Base-by-base conservation (phyloP, 1,139 yeast species). In the Hemisphaericaspora lyxosophila region DNA sequence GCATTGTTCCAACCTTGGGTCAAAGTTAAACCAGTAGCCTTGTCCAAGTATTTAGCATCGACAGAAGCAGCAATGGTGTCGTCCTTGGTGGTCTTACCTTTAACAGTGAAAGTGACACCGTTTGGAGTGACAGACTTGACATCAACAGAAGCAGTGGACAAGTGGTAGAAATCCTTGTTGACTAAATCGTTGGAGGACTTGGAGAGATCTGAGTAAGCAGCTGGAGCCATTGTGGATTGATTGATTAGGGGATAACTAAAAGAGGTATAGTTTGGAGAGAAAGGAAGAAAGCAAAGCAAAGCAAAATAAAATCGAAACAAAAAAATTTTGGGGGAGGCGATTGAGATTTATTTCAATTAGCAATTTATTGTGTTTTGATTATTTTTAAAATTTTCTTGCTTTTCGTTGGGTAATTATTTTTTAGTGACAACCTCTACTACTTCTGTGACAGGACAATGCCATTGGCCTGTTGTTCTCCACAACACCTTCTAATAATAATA, bases 1-100 rank as follows among this genome's bases (percentile, higher is more conserved):
- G 95, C 85, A 55, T 95, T 87, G 75, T 89, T 84, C 97, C 97
- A 90, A 60, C 96, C 96, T 75, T 92, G 97, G 54, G 96, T 88
- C 61, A 92, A 74, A 52, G 97, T 82, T 62, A 92, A 76, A 50
- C 97, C 97, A 49, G 95, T 77, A 49, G 90, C 78, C 78, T 89
- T 89, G 80, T 94, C 98, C 48, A 86, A 73, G 77, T 85, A 87
- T 76, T 87, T 88, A 57, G 95, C 87, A 70, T 92, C 97, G 46
- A 92, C 74, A 59, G 86, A 81, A 55, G 96, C 96, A 50, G 90
- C 82, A 57, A 94, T 81, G 56, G 92, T 73, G 62, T 86, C 85
- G 60, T 82, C 86, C 70, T 81, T 81, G 60, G 82, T 78, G 55
- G 94, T 83, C 74, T 87, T 88, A 66, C 96, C 97, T 76, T 87